Conservation (phyloP, 148 eudicot genomes). For the Arctostaphylos glauca region DNA sequence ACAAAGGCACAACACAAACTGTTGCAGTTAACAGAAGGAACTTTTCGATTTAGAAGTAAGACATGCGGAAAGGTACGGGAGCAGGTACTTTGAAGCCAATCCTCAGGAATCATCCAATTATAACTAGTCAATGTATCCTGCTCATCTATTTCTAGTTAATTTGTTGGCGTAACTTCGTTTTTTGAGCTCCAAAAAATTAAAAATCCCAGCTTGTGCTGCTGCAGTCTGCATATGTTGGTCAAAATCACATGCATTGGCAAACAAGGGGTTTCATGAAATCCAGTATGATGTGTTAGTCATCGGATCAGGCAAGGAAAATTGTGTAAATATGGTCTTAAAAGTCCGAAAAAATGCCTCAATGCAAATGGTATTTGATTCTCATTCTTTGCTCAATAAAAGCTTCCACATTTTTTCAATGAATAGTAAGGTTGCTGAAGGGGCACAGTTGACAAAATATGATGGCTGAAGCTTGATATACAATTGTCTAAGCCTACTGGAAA, state of each 20-base stretch:
- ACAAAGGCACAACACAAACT: constrained; percentile 34
- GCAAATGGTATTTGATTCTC: background rate
- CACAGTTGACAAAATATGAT: background rate
- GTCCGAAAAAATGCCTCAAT: background rate
- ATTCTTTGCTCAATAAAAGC: background rate
- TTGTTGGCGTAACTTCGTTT: background rate
- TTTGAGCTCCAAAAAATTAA: background rate
- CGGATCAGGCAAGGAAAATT: background rate
- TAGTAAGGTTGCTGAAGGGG: background rate
- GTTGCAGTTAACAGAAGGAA: constrained; percentile 27
- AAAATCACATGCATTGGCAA: background rate
- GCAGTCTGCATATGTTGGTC: background rate
- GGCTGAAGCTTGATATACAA: background rate
- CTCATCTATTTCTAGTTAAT: background rate
- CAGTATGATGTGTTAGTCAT: background rate
- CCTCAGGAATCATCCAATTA: constrained; percentile 10
- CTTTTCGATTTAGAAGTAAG: background rate
- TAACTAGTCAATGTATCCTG: background rate
- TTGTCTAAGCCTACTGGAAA: background rate
- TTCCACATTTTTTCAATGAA: background rate
- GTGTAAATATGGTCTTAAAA: background rate
- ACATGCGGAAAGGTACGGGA: background rate
- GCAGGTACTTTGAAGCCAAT: background rate
- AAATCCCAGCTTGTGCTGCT: background rate
- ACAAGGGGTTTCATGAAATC: background rate